A percentile compares a stretch with the other conserved stretches of the same genome.
Evolutionary conservation across 208 protist species (phyloP).

Genomic region (Kentomonas sorsogonicus): DNA sequence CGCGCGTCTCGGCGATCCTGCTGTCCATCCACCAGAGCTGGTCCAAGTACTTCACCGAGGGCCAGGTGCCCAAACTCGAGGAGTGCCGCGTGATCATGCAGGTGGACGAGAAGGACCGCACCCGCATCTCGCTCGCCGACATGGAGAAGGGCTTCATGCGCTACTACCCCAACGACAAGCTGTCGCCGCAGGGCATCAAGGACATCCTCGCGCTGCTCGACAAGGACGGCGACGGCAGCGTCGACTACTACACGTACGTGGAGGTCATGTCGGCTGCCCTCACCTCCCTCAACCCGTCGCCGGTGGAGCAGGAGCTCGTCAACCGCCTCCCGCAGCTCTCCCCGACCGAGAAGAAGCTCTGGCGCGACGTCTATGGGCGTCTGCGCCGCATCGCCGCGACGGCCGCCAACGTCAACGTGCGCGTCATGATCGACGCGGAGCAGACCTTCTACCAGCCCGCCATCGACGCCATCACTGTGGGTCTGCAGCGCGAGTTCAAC

Average conservation of each 20-base stretch:
- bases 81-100: slow-evolving; percentile 86
- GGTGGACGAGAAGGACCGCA: slow-evolving; percentile 51
- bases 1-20: slow-evolving; percentile 81
- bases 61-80: slow-evolving; percentile 66
- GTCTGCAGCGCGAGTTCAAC: slow-evolving; percentile 91
- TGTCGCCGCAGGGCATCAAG: slow-evolving; percentile 49
- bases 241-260: slow-evolving; percentile 89
- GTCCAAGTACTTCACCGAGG: slow-evolving; percentile 67
- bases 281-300: slow-evolving; percentile 48
- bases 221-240: slow-evolving; percentile 50
- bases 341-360: slow-evolving; percentile 67
- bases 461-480: slow-evolving; percentile 90
- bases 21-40: slow-evolving; percentile 85
- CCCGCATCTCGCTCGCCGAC: slow-evolving; percentile 63
- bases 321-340: slow-evolving; percentile 64
- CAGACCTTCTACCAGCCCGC: slow-evolving; percentile 96
- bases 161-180: slow-evolving; percentile 21
- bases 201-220: slow-evolving; percentile 61
- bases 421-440: slow-evolving; percentile 94
- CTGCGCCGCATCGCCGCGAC: slow-evolving; percentile 68
- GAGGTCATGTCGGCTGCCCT: slow-evolving; percentile 74
- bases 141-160: slow-evolving; percentile 46
- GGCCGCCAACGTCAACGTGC: slow-evolving; percentile 63
- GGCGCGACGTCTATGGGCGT: slow-evolving; percentile 56
- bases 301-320: slow-evolving; percentile 49